Evolutionary conservation across 1,284 basidiomycete genomes (phyloP).

Genomic region (Ganoderma sp.): DNA sequence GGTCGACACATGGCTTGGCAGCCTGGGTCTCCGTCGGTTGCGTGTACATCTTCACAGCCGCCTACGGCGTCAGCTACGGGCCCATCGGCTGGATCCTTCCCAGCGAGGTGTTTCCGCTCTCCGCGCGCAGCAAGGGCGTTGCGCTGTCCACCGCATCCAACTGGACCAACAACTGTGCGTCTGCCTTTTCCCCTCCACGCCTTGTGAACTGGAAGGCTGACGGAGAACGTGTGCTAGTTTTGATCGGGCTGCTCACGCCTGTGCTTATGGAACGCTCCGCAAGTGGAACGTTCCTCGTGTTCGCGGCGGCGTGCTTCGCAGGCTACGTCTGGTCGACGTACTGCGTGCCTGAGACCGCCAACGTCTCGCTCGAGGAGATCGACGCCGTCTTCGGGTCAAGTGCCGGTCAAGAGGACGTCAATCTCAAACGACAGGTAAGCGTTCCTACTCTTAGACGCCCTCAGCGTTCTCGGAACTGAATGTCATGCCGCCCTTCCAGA

Average conservation of each 20-base stretch:
- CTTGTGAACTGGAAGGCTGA: slow-evolving; percentile 7
- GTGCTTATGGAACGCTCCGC: slow-evolving; percentile 68
- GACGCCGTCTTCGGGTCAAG: slow-evolving; percentile 68
- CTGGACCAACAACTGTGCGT: slow-evolving; percentile 81
- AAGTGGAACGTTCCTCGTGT: slow-evolving; percentile 72
- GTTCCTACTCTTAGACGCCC: not conserved
- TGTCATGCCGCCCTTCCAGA: slow-evolving; percentile 32
- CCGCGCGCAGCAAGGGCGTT: slow-evolving; percentile 84
- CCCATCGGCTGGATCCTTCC: slow-evolving; percentile 87
- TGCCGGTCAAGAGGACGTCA: slow-evolving; percentile 59
- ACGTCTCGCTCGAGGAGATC: slow-evolving; percentile 77
- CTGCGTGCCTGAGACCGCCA: slow-evolving; percentile 77
- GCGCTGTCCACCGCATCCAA: slow-evolving; percentile 85
- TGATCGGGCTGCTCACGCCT: slow-evolving; percentile 83
- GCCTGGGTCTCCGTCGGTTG: slow-evolving; percentile 75
- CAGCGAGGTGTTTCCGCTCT: slow-evolving; percentile 86
- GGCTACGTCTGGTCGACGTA: slow-evolving; percentile 74
- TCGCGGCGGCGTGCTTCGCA: slow-evolving; percentile 66
- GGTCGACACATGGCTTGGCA: slow-evolving; percentile 59
- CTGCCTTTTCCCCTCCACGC: slow-evolving; percentile 1
- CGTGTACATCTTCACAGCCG: slow-evolving; percentile 80
- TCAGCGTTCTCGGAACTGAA: slow-evolving; percentile 4
- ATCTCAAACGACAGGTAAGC: slow-evolving; percentile 55
- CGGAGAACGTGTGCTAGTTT: slow-evolving; percentile 50
- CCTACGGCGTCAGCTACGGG: slow-evolving; percentile 84